These are phyloP conservation scores for Aspergillus neotritici DNA, from an alignment of 2,329 filamentous ascomycete genomes.

Conservation along the genomic window DNA sequence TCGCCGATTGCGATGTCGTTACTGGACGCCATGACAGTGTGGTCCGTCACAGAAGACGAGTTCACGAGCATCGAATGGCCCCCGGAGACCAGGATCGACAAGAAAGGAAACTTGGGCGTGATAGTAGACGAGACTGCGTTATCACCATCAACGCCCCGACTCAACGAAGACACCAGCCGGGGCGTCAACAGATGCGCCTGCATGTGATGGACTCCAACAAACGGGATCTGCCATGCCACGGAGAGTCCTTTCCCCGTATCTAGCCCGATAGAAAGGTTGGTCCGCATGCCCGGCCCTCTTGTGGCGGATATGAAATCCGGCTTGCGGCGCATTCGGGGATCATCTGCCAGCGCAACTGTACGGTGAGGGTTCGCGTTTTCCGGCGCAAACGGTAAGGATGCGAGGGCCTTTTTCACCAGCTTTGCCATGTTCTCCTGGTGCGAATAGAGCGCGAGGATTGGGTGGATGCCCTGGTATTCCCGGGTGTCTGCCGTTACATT, in stretches of 20 bases:
- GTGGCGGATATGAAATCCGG: constrained; percentile 88
- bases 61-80: constrained; percentile 85
- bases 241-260: constrained; percentile 83
- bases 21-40: constrained; percentile 67
- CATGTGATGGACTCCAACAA: constrained; percentile 93
- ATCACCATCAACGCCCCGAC: constrained; percentile 18
- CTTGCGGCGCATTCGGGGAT: constrained; percentile 35
- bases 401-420: constrained; percentile 62
- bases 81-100: constrained; percentile 83
- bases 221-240: constrained; percentile 72
- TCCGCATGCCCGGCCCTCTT: constrained; percentile 80
- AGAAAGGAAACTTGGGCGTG: constrained; percentile 68
- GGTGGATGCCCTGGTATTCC: constrained; percentile 71
- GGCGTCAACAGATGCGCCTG: constrained; percentile 91
- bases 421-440: constrained; percentile 66
- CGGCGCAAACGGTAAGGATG: constrained; percentile 44
- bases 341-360: constrained; percentile 17
- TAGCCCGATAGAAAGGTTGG: constrained; percentile 70
- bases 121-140: constrained; percentile 6
- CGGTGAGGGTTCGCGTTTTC: constrained; percentile 8
- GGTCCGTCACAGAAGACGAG: constrained; percentile 61
- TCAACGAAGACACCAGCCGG: constrained; percentile 63
- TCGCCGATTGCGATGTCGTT: constrained; percentile 85
- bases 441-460: constrained; percentile 65
- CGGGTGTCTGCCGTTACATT: constrained; percentile 77